Evolutionary conservation across 225 moss, liverwort and hornwort genomes (phyloP).

Genomic region (Sphagnum tenellum): DNA sequence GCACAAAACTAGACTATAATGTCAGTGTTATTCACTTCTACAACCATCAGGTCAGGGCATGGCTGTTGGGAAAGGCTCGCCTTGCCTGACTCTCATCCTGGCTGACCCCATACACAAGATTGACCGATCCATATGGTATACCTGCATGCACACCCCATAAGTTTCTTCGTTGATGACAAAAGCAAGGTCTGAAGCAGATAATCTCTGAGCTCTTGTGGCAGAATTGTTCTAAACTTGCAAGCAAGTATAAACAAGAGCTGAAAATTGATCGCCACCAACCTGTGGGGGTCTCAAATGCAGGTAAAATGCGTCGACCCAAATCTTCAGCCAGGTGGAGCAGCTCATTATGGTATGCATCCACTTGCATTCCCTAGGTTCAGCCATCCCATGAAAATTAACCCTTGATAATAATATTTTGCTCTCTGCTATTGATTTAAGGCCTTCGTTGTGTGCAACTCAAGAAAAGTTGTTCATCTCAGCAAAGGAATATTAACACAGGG

Average conservation of each 20-base stretch:
- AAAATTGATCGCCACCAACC: constrained; percentile 13
- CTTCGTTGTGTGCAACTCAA: too few relatives aligned
- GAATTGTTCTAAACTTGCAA: background rate
- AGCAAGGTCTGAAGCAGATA: too few relatives aligned
- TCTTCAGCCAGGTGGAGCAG: constrained; percentile 71
- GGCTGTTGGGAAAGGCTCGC: constrained; percentile 70
- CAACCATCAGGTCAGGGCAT: background rate
- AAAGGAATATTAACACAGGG: too few relatives aligned
- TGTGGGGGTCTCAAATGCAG: constrained; percentile 99
- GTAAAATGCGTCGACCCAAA: constrained; percentile 77
- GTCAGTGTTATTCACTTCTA: too few relatives aligned
- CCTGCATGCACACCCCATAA: constrained; percentile 29
- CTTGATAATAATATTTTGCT: too few relatives aligned
- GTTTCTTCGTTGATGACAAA: background rate
- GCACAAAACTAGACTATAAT: too few relatives aligned
- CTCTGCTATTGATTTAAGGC: too few relatives aligned
- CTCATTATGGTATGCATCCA: constrained; percentile 69
- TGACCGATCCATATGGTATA: constrained; percentile 96
- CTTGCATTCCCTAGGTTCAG: constrained; percentile 72
- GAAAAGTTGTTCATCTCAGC: too few relatives aligned
- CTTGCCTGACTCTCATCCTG: constrained; percentile 99
- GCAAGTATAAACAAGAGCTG: constrained; percentile 3
- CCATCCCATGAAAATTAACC: background rate
- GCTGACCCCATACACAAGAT: constrained; percentile 83
- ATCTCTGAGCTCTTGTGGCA: background rate